phyloP scores from a whole-genome alignment of 2,329 filamentous ascomycete genomes.

The Nothomitra cinnamomea region DNA sequence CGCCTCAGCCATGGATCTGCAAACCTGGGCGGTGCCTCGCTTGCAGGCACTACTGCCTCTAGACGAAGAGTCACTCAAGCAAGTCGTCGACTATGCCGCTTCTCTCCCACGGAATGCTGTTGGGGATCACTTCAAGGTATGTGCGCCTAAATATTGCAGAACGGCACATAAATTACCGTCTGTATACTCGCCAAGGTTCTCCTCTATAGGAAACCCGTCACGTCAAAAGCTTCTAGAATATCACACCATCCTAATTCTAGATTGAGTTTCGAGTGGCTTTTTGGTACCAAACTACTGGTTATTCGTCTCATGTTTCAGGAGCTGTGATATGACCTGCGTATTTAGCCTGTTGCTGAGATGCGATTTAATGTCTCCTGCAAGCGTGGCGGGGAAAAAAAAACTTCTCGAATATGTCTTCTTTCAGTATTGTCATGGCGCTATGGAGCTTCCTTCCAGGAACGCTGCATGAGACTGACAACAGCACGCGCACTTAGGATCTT shows the following conservation, averaged over 20 bases:
- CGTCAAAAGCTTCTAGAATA: background rate
- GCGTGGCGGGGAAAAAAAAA: too few species aligned
- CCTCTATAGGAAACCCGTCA: too few species aligned
- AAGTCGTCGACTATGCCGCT: slow-evolving; percentile 67
- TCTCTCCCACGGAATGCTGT: slow-evolving; percentile 62
- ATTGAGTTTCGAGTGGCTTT: background rate
- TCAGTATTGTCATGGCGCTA: background rate
- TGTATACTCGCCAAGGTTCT: background rate
- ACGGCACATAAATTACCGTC: background rate
- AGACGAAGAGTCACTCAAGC: slow-evolving; percentile 66
- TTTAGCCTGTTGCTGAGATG: too few species aligned
- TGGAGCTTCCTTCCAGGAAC: background rate
- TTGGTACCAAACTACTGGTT: too few species aligned
- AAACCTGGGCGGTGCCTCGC: slow-evolving; percentile 45
- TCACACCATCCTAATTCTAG: background rate
- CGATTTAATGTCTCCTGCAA: too few species aligned
- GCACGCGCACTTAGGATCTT: slow-evolving; percentile 34
- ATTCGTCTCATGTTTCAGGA: too few species aligned
- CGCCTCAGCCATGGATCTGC: background rate
- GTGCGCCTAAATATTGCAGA: background rate
- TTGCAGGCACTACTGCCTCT: slow-evolving; percentile 68
- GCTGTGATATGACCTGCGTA: too few species aligned
- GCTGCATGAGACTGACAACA: background rate
- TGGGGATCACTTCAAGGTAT: slow-evolving; percentile 56
- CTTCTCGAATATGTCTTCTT: background rate